Conservation (phyloP, 1,284 basidiomycete genomes). For the Puccinia hordei region DNA sequence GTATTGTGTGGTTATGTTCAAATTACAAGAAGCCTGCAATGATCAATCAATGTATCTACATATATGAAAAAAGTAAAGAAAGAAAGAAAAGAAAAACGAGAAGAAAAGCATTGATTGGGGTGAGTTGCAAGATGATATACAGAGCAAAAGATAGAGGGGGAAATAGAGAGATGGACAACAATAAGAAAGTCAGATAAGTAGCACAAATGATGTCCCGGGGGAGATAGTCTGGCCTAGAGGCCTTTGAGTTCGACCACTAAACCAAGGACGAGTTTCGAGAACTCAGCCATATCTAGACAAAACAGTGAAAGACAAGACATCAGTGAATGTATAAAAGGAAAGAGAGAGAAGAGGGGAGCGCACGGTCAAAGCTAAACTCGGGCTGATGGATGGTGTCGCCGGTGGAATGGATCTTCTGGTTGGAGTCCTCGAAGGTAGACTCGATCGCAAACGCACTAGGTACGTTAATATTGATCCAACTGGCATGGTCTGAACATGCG, state of each 20-base stretch:
- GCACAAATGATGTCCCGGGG: too few species aligned
- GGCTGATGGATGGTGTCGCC: conserved; percentile 79
- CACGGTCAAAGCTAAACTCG: conserved; percentile 73
- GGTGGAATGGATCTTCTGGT: conserved; percentile 77
- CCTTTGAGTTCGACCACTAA: conserved; percentile 26
- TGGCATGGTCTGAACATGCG: conserved; percentile 76
- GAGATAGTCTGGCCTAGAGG: not conserved
- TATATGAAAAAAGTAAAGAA: too few species aligned
- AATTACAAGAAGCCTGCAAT: too few species aligned
- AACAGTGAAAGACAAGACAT: not conserved
- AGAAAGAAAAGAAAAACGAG: too few species aligned
- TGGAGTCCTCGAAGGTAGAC: conserved; percentile 63
- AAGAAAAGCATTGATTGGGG: too few species aligned
- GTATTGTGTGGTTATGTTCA: too few species aligned
- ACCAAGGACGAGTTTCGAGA: conserved; percentile 33
- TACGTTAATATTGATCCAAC: conserved; percentile 60
- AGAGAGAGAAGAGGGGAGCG: not conserved
- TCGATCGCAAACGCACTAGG: conserved; percentile 61
- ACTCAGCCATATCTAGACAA: conserved; percentile 41
- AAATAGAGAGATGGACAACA: too few species aligned
- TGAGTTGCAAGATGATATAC: too few species aligned
- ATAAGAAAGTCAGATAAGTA: too few species aligned
- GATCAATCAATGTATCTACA: too few species aligned
- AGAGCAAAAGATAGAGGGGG: too few species aligned
- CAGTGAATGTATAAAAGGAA: not conserved